phyloP scores from a whole-genome alignment of 192 early-diverging fungal species.

The Powellomyces hirtus region DNA sequence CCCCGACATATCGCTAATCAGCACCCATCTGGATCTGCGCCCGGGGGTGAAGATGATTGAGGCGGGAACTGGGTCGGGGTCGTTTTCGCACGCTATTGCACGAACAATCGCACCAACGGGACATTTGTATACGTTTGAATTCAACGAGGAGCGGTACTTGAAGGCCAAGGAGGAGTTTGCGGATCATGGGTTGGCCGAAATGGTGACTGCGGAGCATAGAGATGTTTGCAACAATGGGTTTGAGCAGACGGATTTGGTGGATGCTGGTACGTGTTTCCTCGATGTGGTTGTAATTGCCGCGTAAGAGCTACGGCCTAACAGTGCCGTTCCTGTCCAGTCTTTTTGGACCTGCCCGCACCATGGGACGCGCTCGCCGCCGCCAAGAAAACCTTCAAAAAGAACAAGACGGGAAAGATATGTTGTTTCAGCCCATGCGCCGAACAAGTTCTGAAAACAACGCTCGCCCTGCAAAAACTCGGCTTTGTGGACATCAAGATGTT shows the following conservation, averaged over 20 bases:
- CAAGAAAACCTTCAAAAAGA: constrained; percentile 79
- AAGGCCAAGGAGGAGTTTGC: constrained; percentile 74
- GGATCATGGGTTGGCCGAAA: constrained; percentile 65
- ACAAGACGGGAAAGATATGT: constrained; percentile 82
- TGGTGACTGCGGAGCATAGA: constrained; percentile 73
- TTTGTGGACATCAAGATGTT: constrained; percentile 92
- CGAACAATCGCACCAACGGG: constrained; percentile 84
- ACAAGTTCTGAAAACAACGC: constrained; percentile 81
- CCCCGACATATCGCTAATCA: constrained; percentile 92
- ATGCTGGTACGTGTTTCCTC: constrained; percentile 54
- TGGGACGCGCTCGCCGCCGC: constrained; percentile 89
- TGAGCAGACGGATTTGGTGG: constrained; percentile 65
- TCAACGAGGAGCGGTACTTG: constrained; percentile 72
- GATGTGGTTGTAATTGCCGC: not conserved
- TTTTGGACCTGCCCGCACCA: constrained; percentile 93
- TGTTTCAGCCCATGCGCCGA: constrained; percentile 96
- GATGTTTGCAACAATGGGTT: constrained; percentile 93
- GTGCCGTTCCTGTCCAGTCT: constrained; percentile 52
- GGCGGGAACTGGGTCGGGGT: constrained; percentile 92
- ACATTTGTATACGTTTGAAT: constrained; percentile 93
- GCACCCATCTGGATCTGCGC: constrained; percentile 73
- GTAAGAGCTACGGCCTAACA: not conserved
- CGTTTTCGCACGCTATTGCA: constrained; percentile 93
- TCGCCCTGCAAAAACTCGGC: constrained; percentile 73
- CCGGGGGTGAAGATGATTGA: constrained; percentile 87